Conservation (phyloP, 306 rosid genomes). For the Gastrolobium villosum region DNA sequence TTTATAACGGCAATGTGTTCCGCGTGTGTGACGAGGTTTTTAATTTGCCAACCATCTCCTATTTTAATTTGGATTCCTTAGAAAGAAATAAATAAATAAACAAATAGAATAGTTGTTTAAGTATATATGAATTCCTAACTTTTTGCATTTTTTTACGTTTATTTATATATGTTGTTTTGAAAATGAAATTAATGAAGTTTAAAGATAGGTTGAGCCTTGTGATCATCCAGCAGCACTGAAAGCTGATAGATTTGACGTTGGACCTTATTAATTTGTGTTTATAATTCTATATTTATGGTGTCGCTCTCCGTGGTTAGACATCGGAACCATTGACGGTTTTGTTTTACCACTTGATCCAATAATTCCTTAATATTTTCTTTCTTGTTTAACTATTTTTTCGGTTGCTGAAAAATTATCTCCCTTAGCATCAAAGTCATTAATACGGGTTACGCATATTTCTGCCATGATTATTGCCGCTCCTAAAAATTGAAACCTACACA, state of each 20-base stretch:
- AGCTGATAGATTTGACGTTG: conserved; percentile 54
- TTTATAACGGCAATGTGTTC: neutral
- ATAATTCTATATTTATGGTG: neutral
- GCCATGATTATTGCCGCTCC: conserved; percentile 14
- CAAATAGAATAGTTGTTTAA: neutral
- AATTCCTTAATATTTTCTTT: neutral
- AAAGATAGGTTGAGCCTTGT: conserved; percentile 37
- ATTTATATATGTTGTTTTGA: neutral
- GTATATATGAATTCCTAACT: neutral
- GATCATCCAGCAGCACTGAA: conserved; percentile 32
- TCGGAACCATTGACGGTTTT: conserved; percentile 55
- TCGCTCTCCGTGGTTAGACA: conserved; percentile 49
- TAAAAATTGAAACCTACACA: conserved; percentile 20
- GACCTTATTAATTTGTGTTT: conserved; percentile 42
- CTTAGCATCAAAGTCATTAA: conserved; percentile 42
- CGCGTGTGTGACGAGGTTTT: neutral
- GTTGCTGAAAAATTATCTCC: neutral
- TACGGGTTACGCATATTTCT: neutral
- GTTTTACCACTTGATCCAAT: conserved; percentile 47
- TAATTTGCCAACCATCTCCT: neutral
- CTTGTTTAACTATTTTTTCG: neutral
- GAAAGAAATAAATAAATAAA: neutral
- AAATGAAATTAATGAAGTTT: neutral
- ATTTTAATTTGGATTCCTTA: neutral
- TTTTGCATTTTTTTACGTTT: neutral